Percentiles rank a stretch among this genome's conserved stretches.
Evolutionary conservation across 306 rosid genomes (phyloP).

Genomic region (Alnus rubra): DNA sequence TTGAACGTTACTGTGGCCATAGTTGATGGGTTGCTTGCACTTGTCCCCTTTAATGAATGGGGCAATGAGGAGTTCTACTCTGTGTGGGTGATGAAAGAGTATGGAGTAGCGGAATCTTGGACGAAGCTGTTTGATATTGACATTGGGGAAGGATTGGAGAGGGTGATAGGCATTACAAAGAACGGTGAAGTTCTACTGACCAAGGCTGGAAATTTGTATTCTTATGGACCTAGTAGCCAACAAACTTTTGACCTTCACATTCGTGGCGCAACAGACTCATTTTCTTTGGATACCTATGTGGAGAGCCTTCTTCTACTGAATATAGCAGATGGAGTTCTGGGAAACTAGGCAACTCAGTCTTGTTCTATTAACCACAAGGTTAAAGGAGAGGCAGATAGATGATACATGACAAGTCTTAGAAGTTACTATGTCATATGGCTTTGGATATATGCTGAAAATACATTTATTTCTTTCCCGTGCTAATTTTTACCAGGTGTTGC

Average conservation of each 20-base stretch:
- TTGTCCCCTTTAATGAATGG: background rate
- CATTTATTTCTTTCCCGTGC: background rate
- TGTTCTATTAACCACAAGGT: background rate
- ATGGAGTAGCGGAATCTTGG: conserved; percentile 1
- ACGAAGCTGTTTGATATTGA: background rate
- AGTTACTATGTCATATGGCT: background rate
- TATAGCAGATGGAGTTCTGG: background rate
- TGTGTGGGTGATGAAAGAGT: conserved; percentile 3
- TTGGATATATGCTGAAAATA: background rate
- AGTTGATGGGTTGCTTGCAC: background rate
- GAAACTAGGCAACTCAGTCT: background rate
- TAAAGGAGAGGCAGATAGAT: no score
- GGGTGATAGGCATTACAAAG: background rate
- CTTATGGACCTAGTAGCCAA: background rate
- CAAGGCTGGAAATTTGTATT: background rate
- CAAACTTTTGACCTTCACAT: background rate
- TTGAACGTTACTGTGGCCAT: background rate
- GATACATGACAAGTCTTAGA: no score
- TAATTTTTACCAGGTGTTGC: no score
- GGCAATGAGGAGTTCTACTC: background rate
- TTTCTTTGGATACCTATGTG: background rate
- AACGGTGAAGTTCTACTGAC: background rate
- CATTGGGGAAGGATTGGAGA: background rate
- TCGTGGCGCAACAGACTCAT: background rate
- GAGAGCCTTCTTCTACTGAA: background rate